Evolutionary conservation across 371 early-diverging fungal species (phyloP).

Genomic region (Mortierella sp.): DNA sequence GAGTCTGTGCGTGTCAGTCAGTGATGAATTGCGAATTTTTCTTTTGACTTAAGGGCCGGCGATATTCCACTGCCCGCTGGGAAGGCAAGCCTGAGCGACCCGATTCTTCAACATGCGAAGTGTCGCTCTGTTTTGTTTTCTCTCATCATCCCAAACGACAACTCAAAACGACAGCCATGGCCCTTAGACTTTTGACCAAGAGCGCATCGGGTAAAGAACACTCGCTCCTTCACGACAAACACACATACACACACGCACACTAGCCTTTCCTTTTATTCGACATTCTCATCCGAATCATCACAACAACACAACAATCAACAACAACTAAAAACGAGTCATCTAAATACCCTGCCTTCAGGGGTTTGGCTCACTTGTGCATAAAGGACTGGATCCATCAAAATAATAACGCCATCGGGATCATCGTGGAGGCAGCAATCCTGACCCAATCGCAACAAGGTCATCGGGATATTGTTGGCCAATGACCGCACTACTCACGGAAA

Average conservation of each 20-base stretch:
- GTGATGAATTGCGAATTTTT: neutral
- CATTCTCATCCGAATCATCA: neutral
- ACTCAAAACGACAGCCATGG: constrained; percentile 41
- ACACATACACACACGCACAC: neutral
- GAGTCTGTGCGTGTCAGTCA: neutral
- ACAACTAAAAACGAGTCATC: neutral
- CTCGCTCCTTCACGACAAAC: too few relatives aligned
- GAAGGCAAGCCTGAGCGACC: too few relatives aligned
- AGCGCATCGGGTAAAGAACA: constrained; percentile 58
- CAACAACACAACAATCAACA: neutral
- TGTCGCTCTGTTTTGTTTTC: neutral
- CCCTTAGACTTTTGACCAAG: constrained; percentile 61
- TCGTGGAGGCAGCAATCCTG: neutral
- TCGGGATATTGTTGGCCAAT: neutral
- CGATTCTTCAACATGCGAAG: constrained; percentile 3
- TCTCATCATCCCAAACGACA: constrained; percentile 14
- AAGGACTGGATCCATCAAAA: constrained; percentile 1
- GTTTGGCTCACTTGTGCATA: neutral
- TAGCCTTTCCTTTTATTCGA: neutral
- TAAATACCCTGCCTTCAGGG: neutral
- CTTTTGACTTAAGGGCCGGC: neutral
- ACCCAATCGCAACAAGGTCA: neutral
- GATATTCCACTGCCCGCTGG: neutral
- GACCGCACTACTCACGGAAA: neutral
- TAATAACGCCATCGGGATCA: constrained; percentile 4